A percentile compares a stretch with the other conserved stretches of the same genome.
phyloP scores from a whole-genome alignment of 2,329 filamentous ascomycete species.

The Diplocarpon mali region DNA sequence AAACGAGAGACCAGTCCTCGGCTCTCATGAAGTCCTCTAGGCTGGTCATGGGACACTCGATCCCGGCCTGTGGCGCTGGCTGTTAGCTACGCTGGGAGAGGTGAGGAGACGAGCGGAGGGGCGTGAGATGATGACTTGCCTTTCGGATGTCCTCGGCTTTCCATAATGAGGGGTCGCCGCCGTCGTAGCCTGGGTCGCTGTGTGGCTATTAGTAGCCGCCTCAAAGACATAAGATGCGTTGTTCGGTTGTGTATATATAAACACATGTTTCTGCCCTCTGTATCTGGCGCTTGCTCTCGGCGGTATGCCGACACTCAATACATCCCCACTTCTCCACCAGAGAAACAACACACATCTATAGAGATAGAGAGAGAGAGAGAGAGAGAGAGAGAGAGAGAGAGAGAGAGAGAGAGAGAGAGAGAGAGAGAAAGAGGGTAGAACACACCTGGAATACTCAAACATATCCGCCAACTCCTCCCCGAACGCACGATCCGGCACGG shows the following conservation, averaged over 20 bases:
- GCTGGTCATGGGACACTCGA: conserved; percentile 25
- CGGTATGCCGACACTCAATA: too few relatives aligned
- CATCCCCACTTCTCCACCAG: too few relatives aligned
- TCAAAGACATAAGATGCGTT: too few relatives aligned
- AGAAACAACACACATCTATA: too few relatives aligned
- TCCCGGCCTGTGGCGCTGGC: not conserved
- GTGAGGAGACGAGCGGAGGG: not conserved
- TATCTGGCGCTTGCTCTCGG: too few relatives aligned
- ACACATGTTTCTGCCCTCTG: too few relatives aligned
- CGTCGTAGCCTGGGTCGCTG: conserved; percentile 28
- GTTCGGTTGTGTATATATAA: too few relatives aligned
- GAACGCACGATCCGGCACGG: conserved; percentile 17
- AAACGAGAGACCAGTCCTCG: conserved; percentile 24
- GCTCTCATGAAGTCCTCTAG: conserved; percentile 11
- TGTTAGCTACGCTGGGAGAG: not conserved
- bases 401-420: not conserved
- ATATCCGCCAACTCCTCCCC: conserved; percentile 27
- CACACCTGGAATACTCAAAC: conserved; percentile 14
- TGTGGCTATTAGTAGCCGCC: not conserved
- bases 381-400: not conserved
- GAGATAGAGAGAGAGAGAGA: too few relatives aligned
- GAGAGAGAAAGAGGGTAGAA: not conserved
- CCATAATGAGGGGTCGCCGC: conserved; percentile 20
- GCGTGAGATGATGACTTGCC: conserved; percentile 2
- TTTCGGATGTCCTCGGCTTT: conserved; percentile 15